Base-by-base conservation (phyloP, 371 early-diverging fungal genomes). In the Mucor saturninus region DNA sequence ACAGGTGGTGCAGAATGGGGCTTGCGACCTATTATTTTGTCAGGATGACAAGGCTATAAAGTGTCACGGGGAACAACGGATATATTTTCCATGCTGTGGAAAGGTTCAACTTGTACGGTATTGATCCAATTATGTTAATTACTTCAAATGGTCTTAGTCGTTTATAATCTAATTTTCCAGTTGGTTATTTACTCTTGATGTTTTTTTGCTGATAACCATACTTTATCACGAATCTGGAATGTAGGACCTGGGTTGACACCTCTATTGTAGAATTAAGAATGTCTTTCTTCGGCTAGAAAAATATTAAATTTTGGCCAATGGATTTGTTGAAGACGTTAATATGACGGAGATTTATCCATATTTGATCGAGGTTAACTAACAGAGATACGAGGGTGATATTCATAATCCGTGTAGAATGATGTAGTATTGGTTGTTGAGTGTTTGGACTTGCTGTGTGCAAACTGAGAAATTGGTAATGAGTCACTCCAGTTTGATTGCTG, bases 401-500 rank as follows among this genome's bases (percentile, higher is more conserved):
- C 80, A 46, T 64, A 65, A 1, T 56, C 46, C 1, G 75, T 69
- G 3, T 59, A 43, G 60, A 75, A 79, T 1, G 74, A 71, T 3
- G 72, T 53, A n/a, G 45, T 21, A 11, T 59, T 54, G 5, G 70
- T 85, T 9, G 67, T 50, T 0, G 61, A 38, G 5, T 83, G 68
- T 10, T 49, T 39, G 0, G 73, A n/a, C 52, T 81, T 80, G 61
- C 87, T 86, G 63, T 72, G 80, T 8, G 76, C 73, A 56, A 87
- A 85, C 55, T 86, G 80, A 0, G 76, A 73, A 2, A 77, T 54
- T 1, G 82, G 72, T 4, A 87, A 59, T 2, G 64, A 65, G 0
- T 68, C n/a, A 2, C 52, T 64, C 86, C 86, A 87, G 49, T 84
- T 61, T 40, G 74, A 64, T 65, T 86, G 83, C 32, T 74, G 59